Conservation (phyloP, 1,284 basidiomycete species). For the Xanthoconium separans region DNA sequence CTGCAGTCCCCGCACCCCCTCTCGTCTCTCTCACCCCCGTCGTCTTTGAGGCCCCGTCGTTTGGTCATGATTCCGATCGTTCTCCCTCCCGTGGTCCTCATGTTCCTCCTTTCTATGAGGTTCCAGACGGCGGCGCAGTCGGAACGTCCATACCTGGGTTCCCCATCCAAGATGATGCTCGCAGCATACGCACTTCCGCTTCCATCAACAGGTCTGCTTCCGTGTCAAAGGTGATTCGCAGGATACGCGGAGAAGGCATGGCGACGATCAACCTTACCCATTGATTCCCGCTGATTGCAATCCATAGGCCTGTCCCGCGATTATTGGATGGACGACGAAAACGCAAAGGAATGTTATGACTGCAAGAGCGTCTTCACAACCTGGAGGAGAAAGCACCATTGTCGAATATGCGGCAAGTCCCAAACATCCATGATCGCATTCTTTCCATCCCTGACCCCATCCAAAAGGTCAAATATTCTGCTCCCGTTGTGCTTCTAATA, state of each 20-base stretch:
- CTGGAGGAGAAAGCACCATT: constrained; percentile 94
- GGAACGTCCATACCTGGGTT: constrained; percentile 81
- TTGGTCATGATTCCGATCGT: constrained; percentile 59
- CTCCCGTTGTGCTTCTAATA: constrained; percentile 93
- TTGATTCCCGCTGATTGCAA: constrained; percentile 12
- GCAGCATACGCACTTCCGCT: constrained; percentile 70
- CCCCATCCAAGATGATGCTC: constrained; percentile 78
- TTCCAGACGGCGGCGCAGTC: constrained; percentile 56
- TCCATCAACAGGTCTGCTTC: constrained; percentile 75
- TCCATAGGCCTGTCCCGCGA: constrained; percentile 72
- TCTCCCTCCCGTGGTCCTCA: constrained; percentile 54
- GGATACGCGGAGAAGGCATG: constrained; percentile 82
- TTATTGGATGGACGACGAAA: constrained; percentile 98
- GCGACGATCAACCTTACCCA: constrained; percentile 1
- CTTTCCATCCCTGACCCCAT: constrained; percentile 7
- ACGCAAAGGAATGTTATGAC: constrained; percentile 93
- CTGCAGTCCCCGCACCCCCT: constrained; percentile 67
- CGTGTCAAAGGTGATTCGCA: constrained; percentile 85
- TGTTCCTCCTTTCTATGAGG: constrained; percentile 52
- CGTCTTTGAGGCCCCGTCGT: constrained; percentile 70
- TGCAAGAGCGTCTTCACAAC: constrained; percentile 90
- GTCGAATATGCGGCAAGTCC: constrained; percentile 81
- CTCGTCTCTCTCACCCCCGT: constrained; percentile 80
- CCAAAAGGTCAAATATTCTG: constrained; percentile 83
- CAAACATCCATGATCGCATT: background rate